Conservation (phyloP, 257 asterid species). For the Penstemon newberryi region DNA sequence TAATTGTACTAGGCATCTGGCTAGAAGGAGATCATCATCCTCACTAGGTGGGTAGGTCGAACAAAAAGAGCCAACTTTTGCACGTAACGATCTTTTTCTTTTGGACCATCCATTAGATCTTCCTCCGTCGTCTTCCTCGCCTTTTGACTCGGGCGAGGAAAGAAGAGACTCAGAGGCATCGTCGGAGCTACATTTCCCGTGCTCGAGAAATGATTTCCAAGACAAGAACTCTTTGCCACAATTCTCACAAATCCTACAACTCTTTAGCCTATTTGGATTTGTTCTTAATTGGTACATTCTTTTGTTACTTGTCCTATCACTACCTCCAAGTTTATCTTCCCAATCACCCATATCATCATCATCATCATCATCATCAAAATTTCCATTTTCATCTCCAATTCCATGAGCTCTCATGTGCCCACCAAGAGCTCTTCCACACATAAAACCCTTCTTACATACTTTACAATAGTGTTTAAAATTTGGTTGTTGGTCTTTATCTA, state of each 20-base stretch:
- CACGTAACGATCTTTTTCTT: constrained; percentile 70
- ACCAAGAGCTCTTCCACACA: constrained; percentile 94
- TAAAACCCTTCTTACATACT: constrained; percentile 90
- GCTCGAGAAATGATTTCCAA: constrained; percentile 93
- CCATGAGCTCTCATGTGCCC: constrained; percentile 99
- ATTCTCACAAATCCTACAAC: constrained; percentile 71
- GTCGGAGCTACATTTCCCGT: constrained; percentile 78
- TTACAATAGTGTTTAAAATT: constrained; percentile 74
- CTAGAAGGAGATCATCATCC: constrained; percentile 80
- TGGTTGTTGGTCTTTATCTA: constrained; percentile 52
- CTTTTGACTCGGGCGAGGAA: constrained; percentile 59
- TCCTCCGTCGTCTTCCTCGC: constrained; percentile 38
- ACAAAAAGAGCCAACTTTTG: constrained; percentile 52
- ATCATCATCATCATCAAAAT: constrained; percentile 60
- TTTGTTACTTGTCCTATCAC: constrained; percentile 32
- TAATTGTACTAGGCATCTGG: constrained; percentile 67
- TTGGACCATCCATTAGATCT: constrained; percentile 65
- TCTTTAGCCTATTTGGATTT: constrained; percentile 76
- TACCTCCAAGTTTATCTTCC: constrained; percentile 47
- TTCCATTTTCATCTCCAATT: constrained; percentile 60
- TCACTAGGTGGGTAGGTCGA: constrained; percentile 42
- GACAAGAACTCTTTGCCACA: constrained; percentile 88
- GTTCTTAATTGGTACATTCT: constrained; percentile 81
- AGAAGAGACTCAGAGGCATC: constrained; percentile 69
- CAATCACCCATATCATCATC: constrained; percentile 46